Evolutionary conservation across 2,329 filamentous ascomycete species (phyloP), one percentile per base, ranked within the genome.

Genomic region (Didymella arachidicola): DNA sequence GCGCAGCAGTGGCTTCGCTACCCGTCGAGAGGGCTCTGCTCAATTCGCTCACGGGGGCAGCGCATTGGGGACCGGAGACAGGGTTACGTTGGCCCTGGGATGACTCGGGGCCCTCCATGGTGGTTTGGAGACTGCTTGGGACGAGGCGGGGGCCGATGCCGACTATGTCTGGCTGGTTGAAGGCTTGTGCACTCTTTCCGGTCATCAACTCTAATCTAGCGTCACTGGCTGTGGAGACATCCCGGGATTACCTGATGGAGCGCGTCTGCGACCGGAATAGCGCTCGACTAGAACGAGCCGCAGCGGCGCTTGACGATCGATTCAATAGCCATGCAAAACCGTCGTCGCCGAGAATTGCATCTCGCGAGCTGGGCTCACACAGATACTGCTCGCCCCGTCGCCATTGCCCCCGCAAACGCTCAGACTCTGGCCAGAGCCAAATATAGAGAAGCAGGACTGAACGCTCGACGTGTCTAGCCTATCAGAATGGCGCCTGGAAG

Each of bases 71-170:
- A 59, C 52, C 61, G 43, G 63, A 44, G 19, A 62, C 53, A 42
- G 63, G 52, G 48, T 49, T 45, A 32, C 30, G 45, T 27, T 39
- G 32, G 45, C 56, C 56, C 56, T 59, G 56, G 41, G 69, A 67
- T 59, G 67, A 62, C 64, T 64, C 62, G 61, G 66, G 65, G 64
- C 48, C 71, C 57, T 69, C 71, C 73, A 74, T 73, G 67, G 63
- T 74, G 71, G 44, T 48, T 67, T 72, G 67, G 66, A 64, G 59
- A 43, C 41, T 43, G 38, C 51, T 46, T 36, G 49, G 41, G 34
- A 51, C 60, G 68, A 66, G 57, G 70, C 64, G 70, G 63, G 61
- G 66, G 66, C 32, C 32, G 69, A 61, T 63, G 66, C 64, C 64
- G 59, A 63, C 64, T 60, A 51, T 62, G 66, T 66, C 60, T 67